A percentile compares a stretch with the other conserved stretches of the same genome.
phyloP scores from a whole-genome alignment of 2,329 filamentous ascomycete genomes.

The Trichoderma asperellum region DNA sequence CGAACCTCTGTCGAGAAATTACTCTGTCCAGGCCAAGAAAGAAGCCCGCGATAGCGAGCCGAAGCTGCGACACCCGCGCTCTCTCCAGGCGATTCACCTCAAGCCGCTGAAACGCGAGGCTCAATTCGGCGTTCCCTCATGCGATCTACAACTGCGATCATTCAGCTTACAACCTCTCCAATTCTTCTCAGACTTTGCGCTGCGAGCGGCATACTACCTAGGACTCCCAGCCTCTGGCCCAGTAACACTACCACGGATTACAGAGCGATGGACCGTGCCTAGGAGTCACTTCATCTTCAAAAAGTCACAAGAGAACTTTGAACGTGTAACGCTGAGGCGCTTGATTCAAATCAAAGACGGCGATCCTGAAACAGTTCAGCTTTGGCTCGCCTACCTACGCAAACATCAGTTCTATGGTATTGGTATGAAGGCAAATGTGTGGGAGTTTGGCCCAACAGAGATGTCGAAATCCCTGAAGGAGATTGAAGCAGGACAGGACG shows the following conservation, averaged over 20 bases:
- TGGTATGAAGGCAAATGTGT: slow-evolving; percentile 98
- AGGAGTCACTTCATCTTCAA: slow-evolving; percentile 91
- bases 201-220: slow-evolving; percentile 93
- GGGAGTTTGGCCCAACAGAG: slow-evolving; percentile 77
- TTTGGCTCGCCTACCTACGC: slow-evolving; percentile 90
- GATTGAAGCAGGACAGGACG: slow-evolving; percentile 44
- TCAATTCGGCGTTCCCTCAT: slow-evolving; percentile 77
- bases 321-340: slow-evolving; percentile 82
- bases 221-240: slow-evolving; percentile 84
- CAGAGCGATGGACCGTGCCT: slow-evolving; percentile 93
- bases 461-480: slow-evolving; percentile 33
- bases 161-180: slow-evolving; percentile 89
- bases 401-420: slow-evolving; percentile 96
- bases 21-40: slow-evolving; percentile 13
- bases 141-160: slow-evolving; percentile 90
- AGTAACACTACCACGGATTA: slow-evolving; percentile 81
- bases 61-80: slow-evolving; percentile 67
- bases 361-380: slow-evolving; percentile 81
- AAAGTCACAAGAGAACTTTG: slow-evolving; percentile 97
- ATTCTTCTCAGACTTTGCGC: slow-evolving; percentile 91
- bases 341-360: slow-evolving; percentile 93
- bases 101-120: slow-evolving; percentile 77
- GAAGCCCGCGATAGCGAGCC: background rate
- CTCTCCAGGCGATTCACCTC: slow-evolving; percentile 84
- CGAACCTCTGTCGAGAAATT: background rate